Percentiles rank a stretch among this genome's conserved stretches.
phyloP scores from a whole-genome alignment of 164 flowering plant species.

The Echeveria elegans region DNA sequence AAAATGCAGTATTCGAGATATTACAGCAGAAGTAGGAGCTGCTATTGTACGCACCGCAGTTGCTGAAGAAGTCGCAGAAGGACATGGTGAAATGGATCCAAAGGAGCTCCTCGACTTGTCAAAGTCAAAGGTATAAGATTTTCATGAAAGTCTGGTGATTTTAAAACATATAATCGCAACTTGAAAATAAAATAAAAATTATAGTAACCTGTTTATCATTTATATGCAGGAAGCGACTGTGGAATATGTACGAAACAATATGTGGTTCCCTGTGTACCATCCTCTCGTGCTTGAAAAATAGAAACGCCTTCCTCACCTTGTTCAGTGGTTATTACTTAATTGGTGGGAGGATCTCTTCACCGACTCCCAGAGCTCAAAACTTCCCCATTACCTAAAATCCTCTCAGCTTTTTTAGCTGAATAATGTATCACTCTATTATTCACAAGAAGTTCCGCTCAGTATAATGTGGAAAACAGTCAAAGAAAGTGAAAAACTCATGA shows the following conservation, averaged over 20 bases:
- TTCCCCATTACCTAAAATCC: not conserved
- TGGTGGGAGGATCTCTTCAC: not conserved
- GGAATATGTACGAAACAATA: constrained; percentile 50
- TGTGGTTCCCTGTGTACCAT: constrained; percentile 94
- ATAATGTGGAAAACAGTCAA: not conserved
- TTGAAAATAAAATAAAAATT: too few species aligned
- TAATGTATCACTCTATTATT: not conserved
- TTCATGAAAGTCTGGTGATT: not conserved
- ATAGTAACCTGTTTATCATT: too few species aligned
- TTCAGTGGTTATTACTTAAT: not conserved
- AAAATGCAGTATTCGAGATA: constrained; percentile 65
- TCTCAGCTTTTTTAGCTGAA: not conserved
- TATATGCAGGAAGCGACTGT: constrained; percentile 67
- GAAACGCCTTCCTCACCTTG: not conserved
- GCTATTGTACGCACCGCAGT: constrained; percentile 83
- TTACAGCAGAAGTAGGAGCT: constrained; percentile 93
- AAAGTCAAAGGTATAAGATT: constrained; percentile 52
- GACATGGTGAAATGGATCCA: constrained; percentile 63
- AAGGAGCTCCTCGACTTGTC: constrained; percentile 78
- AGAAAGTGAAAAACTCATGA: not conserved
- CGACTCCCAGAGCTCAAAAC: not conserved
- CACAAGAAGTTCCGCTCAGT: not conserved
- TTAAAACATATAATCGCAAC: too few species aligned
- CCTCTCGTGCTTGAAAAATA: constrained; percentile 65
- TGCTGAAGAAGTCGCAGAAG: constrained; percentile 81